Percentiles rank a stretch among this genome's conserved stretches.
These are phyloP conservation scores for Dendryphion nanum DNA, from an alignment of 2,329 filamentous ascomycete species.

Conservation along the genomic window DNA sequence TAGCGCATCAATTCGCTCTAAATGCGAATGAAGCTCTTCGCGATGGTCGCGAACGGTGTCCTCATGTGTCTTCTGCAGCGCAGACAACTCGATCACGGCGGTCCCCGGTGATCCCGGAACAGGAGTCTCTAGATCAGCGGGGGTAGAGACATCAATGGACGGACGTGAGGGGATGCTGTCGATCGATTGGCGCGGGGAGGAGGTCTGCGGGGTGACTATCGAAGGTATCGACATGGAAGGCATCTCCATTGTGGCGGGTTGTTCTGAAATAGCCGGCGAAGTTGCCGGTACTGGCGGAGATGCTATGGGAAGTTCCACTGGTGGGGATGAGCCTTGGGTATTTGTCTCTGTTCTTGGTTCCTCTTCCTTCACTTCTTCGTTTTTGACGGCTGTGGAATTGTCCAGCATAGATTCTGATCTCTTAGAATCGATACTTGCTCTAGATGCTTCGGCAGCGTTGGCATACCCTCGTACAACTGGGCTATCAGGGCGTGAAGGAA, in stretches of 20 bases:
- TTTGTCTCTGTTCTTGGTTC: conserved; percentile 10
- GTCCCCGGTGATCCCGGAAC: conserved; percentile 18
- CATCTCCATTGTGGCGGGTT: conserved; percentile 25
- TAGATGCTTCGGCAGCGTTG: conserved; percentile 34
- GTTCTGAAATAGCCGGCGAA: conserved; percentile 34
- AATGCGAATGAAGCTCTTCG: conserved; percentile 78
- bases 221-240: conserved; percentile 32
- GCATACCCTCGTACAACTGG: conserved; percentile 42
- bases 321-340: conserved; percentile 9
- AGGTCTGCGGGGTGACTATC: conserved; percentile 25
- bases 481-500: conserved; percentile 55
- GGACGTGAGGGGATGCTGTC: conserved; percentile 32
- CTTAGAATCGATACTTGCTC: conserved; percentile 46
- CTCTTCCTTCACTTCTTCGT: conserved; percentile 12
- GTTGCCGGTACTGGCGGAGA: conserved; percentile 15
- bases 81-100: conserved; percentile 44
- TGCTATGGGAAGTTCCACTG: too few species aligned
- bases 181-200: conserved; percentile 33
- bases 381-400: not conserved
- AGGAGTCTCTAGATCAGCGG: conserved; percentile 36
- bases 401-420: conserved; percentile 29
- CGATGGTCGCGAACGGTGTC: conserved; percentile 61
- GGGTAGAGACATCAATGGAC: conserved; percentile 23
- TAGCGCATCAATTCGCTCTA: conserved; percentile 87
- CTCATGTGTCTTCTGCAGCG: conserved; percentile 51